Conservation (phyloP, 2,329 filamentous ascomycete species). For the Cladosporium sp. region DNA sequence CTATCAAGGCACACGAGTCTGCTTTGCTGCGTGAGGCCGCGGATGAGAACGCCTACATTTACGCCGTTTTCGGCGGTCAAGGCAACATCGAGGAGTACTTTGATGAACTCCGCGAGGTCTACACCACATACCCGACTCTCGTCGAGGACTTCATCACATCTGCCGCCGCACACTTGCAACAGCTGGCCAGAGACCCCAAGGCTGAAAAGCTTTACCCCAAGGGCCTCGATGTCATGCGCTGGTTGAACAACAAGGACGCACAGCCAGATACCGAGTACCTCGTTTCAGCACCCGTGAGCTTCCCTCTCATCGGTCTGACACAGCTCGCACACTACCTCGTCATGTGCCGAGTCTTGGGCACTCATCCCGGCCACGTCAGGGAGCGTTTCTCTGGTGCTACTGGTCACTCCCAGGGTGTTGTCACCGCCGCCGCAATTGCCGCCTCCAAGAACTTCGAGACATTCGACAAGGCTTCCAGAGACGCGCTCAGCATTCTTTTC, state of each 20-base stretch:
- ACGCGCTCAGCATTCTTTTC: constrained; percentile 88
- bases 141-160: constrained; percentile 78
- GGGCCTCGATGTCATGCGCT: constrained; percentile 90
- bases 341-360: constrained; percentile 84
- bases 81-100: constrained; percentile 99
- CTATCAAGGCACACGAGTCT: constrained; percentile 89
- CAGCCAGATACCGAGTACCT: constrained; percentile 94
- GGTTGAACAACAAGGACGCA: constrained; percentile 83
- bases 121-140: constrained; percentile 86
- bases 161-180: constrained; percentile 83
- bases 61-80: constrained; percentile 93
- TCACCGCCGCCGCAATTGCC: constrained; percentile 87
- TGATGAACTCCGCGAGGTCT: constrained; percentile 88
- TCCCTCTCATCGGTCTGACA: constrained; percentile 91
- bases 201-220: constrained; percentile 96
- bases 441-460: constrained; percentile 91
- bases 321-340: constrained; percentile 95
- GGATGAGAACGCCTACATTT: constrained; percentile 78
- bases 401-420: constrained; percentile 93
- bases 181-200: constrained; percentile 73
- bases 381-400: constrained; percentile 83
- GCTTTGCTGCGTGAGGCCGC: constrained; percentile 84
- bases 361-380: constrained; percentile 81
- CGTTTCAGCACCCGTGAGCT: constrained; percentile 89
- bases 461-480: constrained; percentile 73